Evolutionary conservation across 495 filamentous ascomycete species (phyloP).

Genomic region (Aspergillus mulundensis): DNA sequence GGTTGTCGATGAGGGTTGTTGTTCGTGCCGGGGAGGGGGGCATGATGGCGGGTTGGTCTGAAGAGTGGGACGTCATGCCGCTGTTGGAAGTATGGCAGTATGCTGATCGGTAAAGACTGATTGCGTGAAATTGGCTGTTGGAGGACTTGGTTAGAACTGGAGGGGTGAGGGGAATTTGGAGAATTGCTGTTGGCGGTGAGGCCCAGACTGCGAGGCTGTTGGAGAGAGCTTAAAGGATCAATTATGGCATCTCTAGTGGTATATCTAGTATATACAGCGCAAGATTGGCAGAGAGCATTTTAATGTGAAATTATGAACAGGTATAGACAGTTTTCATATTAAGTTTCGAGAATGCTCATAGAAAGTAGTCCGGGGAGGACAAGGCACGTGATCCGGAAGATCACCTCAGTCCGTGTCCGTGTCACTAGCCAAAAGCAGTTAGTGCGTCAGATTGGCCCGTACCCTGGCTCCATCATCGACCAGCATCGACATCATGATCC

Average conservation of each 20-base stretch:
- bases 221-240: neutral
- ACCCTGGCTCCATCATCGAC: neutral
- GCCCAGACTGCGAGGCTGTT: neutral
- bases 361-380: neutral
- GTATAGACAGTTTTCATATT: neutral
- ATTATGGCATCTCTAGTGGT: neutral
- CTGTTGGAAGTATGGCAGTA: no score
- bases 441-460: neutral
- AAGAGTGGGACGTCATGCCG: constrained; percentile 19
- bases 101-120: no score
- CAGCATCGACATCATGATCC: neutral
- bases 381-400: neutral
- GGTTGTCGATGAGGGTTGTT: constrained; percentile 36
- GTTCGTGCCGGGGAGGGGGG: constrained; percentile 35
- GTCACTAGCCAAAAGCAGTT: neutral
- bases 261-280: neutral
- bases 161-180: constrained; percentile 4
- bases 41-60: constrained; percentile 29
- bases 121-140: neutral
- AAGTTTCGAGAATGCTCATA: neutral
- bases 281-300: neutral
- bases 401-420: neutral
- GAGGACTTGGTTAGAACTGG: neutral
- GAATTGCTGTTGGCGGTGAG: constrained; percentile 2
- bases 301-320: neutral